Base-by-base conservation (phyloP, 2,329 filamentous ascomycete species). In the Biscogniauxia mediterranea region DNA sequence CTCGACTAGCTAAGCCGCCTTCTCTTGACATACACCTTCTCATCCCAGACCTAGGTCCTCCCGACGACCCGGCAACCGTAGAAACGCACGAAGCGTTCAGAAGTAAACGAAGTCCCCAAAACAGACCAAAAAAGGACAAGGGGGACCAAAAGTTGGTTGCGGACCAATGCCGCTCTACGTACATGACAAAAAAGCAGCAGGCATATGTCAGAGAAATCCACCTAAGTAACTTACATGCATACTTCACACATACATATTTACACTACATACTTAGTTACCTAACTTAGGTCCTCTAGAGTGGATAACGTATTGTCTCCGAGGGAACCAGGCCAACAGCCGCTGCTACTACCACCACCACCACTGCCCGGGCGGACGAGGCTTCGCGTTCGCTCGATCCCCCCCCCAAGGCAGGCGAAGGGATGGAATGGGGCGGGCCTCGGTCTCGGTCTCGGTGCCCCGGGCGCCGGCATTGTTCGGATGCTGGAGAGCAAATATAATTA, bases 221-320 rank as follows among this genome's bases (percentile, higher is more conserved):
- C 32, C 17, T 11, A 54, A 32, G 25, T 25, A 53, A 53, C 52
- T n/a, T 54, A 54, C 52, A 38, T 54, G 23, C 52, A 54, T 54
- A 32, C 52, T 17, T 54, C 9, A 19, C 11, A 15, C 38, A 46
- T 46, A 46, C 15, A 6, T 46, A 46, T n/a, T 11, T 46, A 46
- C 38, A 46, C 38, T n/a, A 46, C 38, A 5, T 46, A 46, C 13
- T n/a, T 46, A 46, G 2, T 2, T 46, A 46, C 38, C 17, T n/a
- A 17, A n/a, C 11, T 2, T n/a, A 46, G 15, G 17, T n/a, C 38
- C 6, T 7, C 38, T n/a, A 13, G 11, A 32, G 28, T 32, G 28
- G 28, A 32, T 32, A 32, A 32, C 28, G 28, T 32, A 8, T 32
- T 28, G 28, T 32, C 28, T 32, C 28, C 28, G 28, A 32, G 28